Percentiles rank a stretch among this genome's conserved stretches.
These are phyloP conservation scores for Epicoccum nigrum DNA, from an alignment of 2,329 filamentous ascomycete species.

Conservation along the genomic window DNA sequence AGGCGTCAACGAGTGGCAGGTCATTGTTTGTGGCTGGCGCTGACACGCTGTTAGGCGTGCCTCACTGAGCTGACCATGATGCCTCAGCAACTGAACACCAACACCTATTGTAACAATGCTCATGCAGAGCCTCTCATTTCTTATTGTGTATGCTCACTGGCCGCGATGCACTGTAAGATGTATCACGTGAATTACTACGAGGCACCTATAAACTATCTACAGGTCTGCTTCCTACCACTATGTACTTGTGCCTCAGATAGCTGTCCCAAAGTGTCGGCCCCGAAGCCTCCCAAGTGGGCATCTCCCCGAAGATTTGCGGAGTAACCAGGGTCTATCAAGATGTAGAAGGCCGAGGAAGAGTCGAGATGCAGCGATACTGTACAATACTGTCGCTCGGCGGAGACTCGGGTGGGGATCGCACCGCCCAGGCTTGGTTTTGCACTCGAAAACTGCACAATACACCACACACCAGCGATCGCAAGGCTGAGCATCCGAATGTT, in stretches of 20 bases:
- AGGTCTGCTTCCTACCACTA: too few relatives aligned
- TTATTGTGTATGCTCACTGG: too few relatives aligned
- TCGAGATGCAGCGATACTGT: background rate
- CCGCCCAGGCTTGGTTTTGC: too few relatives aligned
- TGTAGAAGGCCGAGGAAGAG: slow-evolving; percentile 1
- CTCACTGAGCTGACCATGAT: background rate
- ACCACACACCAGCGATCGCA: background rate
- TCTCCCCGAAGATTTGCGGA: too few relatives aligned
- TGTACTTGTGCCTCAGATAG: too few relatives aligned
- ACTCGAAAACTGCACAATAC: slow-evolving; percentile 3
- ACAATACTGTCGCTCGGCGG: background rate
- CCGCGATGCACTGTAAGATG: too few relatives aligned
- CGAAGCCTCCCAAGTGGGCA: too few relatives aligned
- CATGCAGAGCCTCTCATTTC: too few relatives aligned
- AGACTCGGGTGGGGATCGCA: background rate
- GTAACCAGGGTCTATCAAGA: too few relatives aligned
- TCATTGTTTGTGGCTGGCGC: slow-evolving; percentile 3
- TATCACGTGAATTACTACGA: too few relatives aligned
- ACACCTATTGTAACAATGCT: background rate
- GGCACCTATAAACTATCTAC: too few relatives aligned
- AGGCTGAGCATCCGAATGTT: background rate
- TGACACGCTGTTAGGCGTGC: background rate
- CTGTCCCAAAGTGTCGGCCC: too few relatives aligned
- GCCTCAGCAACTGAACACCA: background rate
- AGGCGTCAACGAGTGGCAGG: background rate